Evolutionary conservation across 2,329 filamentous ascomycete species (phyloP), one percentile per base, ranked within the genome.

Genomic region (Calycina marina): DNA sequence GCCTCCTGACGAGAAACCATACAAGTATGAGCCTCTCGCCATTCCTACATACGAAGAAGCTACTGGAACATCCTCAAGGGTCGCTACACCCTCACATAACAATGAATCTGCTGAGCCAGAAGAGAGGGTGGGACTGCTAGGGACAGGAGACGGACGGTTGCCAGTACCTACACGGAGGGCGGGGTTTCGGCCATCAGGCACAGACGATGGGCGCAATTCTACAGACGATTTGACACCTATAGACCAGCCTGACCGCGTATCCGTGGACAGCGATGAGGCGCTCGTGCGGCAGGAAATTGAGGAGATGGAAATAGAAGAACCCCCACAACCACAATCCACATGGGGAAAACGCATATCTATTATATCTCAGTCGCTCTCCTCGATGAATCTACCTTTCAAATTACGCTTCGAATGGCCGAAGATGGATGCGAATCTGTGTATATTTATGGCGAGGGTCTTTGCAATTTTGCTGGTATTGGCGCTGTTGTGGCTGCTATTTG

Each of bases 1-100:
- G n/a, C n/a, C n/a, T n/a, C 54, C 58, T 41, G 65, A 67, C 53
- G 60, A 69, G 53, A 72, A 72, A 48, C 56, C 56, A 44, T 57
- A 61, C 35, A 61, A 61, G 38, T 73, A 75, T 55, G 67, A 71
- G 49, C 58, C 65, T 40, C 63, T 78, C 28, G 78, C 82, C 18
- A 88, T 90, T 52, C 83, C 82, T 17, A 74, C 75, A 27, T 90
- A 90, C 56, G 82, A 88, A 55, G 82, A 92, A 60, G 82, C 83
- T 41, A 68, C 70, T 38, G 72, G 72, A 61, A 66, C 39, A 55
- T 68, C 53, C 62, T 77, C 56, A 59, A 65, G 48, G 63, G 65
- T 57, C 59, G 71, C 52, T 64, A 77, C 57, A 63, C 69, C 48
- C 40, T 54, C 73, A 31, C 65, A 77, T 18, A 62, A 63, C 18